Evolutionary conservation across 139 green algal species (phyloP), one percentile per base, ranked within the genome.

Genomic region (Nannochloris sp.): DNA sequence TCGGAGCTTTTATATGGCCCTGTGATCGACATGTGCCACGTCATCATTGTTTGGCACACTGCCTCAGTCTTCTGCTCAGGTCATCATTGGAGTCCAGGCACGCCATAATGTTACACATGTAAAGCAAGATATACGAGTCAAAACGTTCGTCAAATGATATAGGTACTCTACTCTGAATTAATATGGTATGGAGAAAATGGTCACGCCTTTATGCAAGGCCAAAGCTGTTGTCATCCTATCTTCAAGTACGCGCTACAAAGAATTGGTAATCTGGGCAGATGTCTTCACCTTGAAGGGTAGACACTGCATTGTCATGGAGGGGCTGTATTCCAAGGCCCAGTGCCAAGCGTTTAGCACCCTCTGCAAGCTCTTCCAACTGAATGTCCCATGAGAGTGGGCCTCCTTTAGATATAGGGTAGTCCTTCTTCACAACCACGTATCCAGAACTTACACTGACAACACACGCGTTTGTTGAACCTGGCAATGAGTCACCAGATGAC

Each of bases 361-460:
- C 58, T 9, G 21, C 49, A 48, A 77, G 62, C 64, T 72, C 70
- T 58, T 77, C 59, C 37, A 65, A 57, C 29, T 72, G 70, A 31
- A 77, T 72, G 6, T 77, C 70, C 70, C 70, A 77, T 50, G 64
- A 66, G 48, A 77, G 16, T 16, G 64, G 49, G 4, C 70, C 70
- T 57, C 70, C 70, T 36, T 69, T 69, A 36, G 64, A 57, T 2
- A 72, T 29, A 0, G 70, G 70, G 57, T 77, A 77, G 48, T 55
- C 25, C 8, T 46, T 70, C 6, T 48, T 36, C 27, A 76, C 19
- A 48, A 76, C 70, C 3, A 57, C 62, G 25, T 46, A 48, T 31
- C 62, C 44, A 5, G 57, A 46, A 55, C 70, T 67, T 48, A 18
- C 44, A 14, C 57, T 48, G 34, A 62, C 46, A 18, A 76, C 34